phyloP scores from a whole-genome alignment of 2,329 filamentous ascomycete genomes.

The Cercospora berteroae region DNA sequence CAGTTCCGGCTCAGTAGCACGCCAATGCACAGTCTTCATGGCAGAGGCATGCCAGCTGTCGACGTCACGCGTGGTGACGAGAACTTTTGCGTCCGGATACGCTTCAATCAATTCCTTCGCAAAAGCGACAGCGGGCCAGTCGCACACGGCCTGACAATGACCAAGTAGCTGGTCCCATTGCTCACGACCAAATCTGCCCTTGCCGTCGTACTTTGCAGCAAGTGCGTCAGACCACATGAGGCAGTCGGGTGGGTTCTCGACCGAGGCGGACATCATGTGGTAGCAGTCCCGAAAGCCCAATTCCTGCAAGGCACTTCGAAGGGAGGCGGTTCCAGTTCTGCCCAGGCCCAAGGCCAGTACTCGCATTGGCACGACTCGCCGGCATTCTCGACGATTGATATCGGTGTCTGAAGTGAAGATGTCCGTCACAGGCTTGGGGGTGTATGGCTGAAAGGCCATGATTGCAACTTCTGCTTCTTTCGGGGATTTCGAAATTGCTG shows the following conservation, averaged over 20 bases:
- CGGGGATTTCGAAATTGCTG: not conserved
- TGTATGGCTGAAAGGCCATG: conserved; percentile 44
- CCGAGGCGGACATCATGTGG: conserved; percentile 70
- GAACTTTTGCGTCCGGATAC: conserved; percentile 70
- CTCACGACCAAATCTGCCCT: conserved; percentile 61
- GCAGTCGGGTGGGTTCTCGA: conserved; percentile 66
- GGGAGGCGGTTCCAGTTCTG: conserved; percentile 68
- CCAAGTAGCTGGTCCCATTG: conserved; percentile 69
- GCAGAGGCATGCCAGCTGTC: conserved; percentile 63
- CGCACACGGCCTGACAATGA: conserved; percentile 64
- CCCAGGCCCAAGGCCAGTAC: conserved; percentile 68
- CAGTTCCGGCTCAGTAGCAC: conserved; percentile 62
- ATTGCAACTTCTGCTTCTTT: conserved; percentile 12
- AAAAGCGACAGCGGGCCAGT: conserved; percentile 67
- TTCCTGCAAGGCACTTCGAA: conserved; percentile 63
- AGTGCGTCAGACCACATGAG: conserved; percentile 70
- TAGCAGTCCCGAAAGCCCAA: conserved; percentile 68
- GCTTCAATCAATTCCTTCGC: conserved; percentile 68
- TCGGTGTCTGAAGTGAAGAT: conserved; percentile 64
- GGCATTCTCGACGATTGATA: conserved; percentile 65
- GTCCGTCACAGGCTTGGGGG: conserved; percentile 55
- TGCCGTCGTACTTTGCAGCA: conserved; percentile 59
- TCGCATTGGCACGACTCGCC: conserved; percentile 68
- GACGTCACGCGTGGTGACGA: conserved; percentile 65
- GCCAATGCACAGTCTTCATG: conserved; percentile 67